A percentile compares a stretch with the other conserved stretches of the same genome.
These are phyloP conservation scores for Salix purpurea DNA, from an alignment of 345 rosid genomes.

Conservation along the genomic window DNA sequence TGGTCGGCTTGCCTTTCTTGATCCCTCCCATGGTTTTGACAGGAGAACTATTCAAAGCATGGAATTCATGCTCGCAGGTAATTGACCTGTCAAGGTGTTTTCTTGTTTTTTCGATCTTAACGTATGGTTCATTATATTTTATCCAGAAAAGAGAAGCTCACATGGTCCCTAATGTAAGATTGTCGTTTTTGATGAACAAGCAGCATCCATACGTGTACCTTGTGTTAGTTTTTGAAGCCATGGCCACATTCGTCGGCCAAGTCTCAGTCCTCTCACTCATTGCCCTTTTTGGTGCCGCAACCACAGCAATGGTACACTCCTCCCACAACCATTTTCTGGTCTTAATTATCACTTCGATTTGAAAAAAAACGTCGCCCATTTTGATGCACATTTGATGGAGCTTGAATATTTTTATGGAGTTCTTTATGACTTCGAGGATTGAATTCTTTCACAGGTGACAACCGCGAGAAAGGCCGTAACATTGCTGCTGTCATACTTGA, in stretches of 20 bases:
- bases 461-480: conserved; percentile 74
- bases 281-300: conserved; percentile 92
- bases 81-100: neutral
- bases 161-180: neutral
- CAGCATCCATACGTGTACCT: conserved; percentile 82
- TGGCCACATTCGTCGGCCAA: conserved; percentile 92
- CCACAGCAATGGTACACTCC: conserved; percentile 75
- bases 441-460: conserved; percentile 38
- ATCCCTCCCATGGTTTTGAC: conserved; percentile 86
- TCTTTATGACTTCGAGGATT: neutral
- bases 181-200: neutral
- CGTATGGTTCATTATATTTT: neutral
- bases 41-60: conserved; percentile 75
- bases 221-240: conserved; percentile 80
- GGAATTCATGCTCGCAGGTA: conserved; percentile 87
- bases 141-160: neutral
- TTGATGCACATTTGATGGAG: neutral
- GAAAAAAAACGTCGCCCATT: neutral
- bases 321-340: neutral
- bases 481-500: conserved; percentile 68
- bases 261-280: conserved; percentile 84
- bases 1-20: conserved; percentile 81
- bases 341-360: too few species aligned
- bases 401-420: neutral
- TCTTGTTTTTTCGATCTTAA: neutral